Percentiles rank a stretch among this genome's conserved stretches.
Conservation (phyloP, 1,139 yeast species). For the Tardiomyces blankii region DNA sequence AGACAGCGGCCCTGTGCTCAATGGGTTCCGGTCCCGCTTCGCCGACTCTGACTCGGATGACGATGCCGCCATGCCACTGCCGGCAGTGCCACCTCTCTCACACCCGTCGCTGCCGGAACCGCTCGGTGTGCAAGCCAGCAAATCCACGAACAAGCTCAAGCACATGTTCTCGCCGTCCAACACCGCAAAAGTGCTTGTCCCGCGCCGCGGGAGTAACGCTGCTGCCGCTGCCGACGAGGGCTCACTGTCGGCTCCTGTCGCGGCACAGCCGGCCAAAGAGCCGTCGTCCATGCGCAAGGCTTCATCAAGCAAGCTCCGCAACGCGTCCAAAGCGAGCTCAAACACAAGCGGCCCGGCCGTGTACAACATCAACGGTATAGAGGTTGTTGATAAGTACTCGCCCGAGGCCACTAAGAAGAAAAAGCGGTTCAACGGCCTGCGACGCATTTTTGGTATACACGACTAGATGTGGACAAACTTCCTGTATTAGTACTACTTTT, state of each 20-base stretch:
- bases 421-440: constrained; percentile 19
- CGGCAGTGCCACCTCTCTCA: constrained; percentile 2
- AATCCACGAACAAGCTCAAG: constrained; percentile 7
- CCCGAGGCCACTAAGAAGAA: constrained; percentile 9
- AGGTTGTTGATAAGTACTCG: constrained; percentile 1
- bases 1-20: not conserved
- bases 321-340: not conserved
- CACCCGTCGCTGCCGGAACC: not conserved
- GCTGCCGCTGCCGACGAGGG: too few species aligned
- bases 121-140: not conserved
- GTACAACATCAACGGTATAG: not conserved
- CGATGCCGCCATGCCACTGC: constrained; percentile 8
- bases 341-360: not conserved
- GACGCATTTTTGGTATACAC: constrained; percentile 19
- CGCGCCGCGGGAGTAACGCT: constrained; percentile 1
- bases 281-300: not conserved
- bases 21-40: constrained; percentile 22
- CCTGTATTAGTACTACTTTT: not conserved
- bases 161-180: constrained; percentile 16
- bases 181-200: constrained; percentile 13
- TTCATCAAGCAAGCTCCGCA: not conserved
- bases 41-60: constrained; percentile 27
- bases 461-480: constrained; percentile 1
- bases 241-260: not conserved
- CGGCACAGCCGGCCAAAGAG: not conserved